Conservation (phyloP, 768 basidiomycete genomes). For the Amanita molliuscula region DNA sequence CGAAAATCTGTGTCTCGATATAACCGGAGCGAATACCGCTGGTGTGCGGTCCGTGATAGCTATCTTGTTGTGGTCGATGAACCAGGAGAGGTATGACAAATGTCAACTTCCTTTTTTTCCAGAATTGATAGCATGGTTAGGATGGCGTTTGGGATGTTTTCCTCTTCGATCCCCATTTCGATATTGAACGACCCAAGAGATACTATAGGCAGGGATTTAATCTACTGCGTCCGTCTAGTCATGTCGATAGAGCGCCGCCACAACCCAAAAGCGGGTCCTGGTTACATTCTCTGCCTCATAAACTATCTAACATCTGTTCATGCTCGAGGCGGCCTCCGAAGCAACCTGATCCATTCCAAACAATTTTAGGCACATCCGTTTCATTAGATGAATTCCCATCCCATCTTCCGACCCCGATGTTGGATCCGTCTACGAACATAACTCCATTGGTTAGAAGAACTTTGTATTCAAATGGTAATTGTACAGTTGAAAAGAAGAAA, state of each 20-base stretch:
- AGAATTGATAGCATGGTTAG: slow-evolving; percentile 24
- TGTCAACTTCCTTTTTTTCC: not conserved
- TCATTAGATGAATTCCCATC: slow-evolving; percentile 27
- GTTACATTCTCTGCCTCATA: slow-evolving; percentile 30
- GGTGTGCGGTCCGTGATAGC: slow-evolving; percentile 90
- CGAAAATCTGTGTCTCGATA: slow-evolving; percentile 53
- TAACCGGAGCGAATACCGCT: slow-evolving; percentile 58
- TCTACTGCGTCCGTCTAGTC: slow-evolving; percentile 32
- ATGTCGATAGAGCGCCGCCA: slow-evolving; percentile 7
- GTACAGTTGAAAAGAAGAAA: slow-evolving; percentile 10
- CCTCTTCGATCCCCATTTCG: slow-evolving; percentile 80
- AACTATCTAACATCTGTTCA: slow-evolving; percentile 33
- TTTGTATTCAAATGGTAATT: slow-evolving; percentile 16
- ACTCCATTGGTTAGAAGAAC: slow-evolving; percentile 35
- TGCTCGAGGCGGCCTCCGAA: slow-evolving; percentile 6
- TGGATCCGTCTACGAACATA: slow-evolving; percentile 73
- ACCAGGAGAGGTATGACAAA: slow-evolving; percentile 63
- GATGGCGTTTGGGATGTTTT: slow-evolving; percentile 91
- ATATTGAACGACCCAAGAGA: slow-evolving; percentile 82
- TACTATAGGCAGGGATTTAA: slow-evolving; percentile 82
- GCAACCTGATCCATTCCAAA: not conserved
- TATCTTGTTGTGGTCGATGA: slow-evolving; percentile 84
- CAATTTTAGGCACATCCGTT: slow-evolving; percentile 14
- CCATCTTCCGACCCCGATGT: slow-evolving; percentile 42
- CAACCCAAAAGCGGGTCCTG: slow-evolving; percentile 3